Conservation (phyloP, 73 alveolate species). For the Paramecium primaurelia region DNA sequence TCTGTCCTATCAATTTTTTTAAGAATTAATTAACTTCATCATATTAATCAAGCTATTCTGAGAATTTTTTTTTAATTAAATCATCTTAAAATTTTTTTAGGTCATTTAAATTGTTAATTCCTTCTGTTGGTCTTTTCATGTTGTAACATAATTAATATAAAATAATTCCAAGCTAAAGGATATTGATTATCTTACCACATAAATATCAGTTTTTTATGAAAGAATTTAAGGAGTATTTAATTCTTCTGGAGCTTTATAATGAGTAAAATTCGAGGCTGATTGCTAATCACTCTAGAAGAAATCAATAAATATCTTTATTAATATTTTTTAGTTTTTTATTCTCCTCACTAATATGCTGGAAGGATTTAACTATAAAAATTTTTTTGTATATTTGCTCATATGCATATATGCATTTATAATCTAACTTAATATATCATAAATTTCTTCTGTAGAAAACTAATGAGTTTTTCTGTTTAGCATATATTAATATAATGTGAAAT, state of each 20-base stretch:
- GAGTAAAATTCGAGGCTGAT: background rate
- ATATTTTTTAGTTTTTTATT: background rate
- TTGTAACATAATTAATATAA: background rate
- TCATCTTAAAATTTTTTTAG: background rate
- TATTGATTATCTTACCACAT: background rate
- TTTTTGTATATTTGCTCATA: background rate
- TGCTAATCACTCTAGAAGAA: background rate
- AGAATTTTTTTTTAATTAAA: background rate
- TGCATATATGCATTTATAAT: background rate
- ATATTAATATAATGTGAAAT: background rate
- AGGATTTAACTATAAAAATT: background rate
- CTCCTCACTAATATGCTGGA: background rate
- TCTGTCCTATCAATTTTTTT: background rate
- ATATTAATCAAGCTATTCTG: background rate
- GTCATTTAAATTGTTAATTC: background rate
- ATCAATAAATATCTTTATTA: background rate
- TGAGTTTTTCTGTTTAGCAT: background rate
- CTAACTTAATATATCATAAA: background rate
- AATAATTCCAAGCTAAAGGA: background rate
- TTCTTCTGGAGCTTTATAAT: background rate
- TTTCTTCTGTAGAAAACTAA: background rate
- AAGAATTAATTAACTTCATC: background rate
- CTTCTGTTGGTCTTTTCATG: background rate
- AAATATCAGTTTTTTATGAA: background rate
- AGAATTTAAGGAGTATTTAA: background rate